These are phyloP conservation scores for Apiospora pterosperma DNA, from an alignment of 2,329 filamentous ascomycete species.

Conservation along the genomic window DNA sequence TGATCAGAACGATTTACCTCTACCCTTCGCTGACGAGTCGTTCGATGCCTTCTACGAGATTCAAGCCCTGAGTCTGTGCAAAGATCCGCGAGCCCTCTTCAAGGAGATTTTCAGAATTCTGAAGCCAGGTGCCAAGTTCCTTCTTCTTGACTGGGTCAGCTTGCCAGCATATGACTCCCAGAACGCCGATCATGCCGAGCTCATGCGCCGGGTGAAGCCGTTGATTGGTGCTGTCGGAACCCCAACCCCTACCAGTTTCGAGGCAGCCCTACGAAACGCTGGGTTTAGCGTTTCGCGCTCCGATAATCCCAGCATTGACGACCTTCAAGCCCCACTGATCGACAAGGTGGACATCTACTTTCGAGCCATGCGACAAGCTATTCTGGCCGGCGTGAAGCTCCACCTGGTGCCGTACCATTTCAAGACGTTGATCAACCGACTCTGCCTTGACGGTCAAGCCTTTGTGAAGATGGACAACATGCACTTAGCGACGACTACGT, in stretches of 20 bases:
- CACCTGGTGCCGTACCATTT: conserved; percentile 46
- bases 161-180: conserved; percentile 44
- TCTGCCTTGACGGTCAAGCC: conserved; percentile 50
- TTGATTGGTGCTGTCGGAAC: conserved; percentile 53
- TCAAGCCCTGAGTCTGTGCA: conserved; percentile 53
- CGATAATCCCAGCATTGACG: conserved; percentile 50
- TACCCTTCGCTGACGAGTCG: conserved; percentile 44
- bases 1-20: conserved; percentile 49
- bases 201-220: conserved; percentile 53
- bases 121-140: conserved; percentile 47
- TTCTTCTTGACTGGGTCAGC: conserved; percentile 51
- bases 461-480: conserved; percentile 54
- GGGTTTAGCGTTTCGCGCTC: conserved; percentile 45
- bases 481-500: conserved; percentile 49
- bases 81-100: conserved; percentile 43
- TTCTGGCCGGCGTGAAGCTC: conserved; percentile 44
- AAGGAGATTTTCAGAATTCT: conserved; percentile 45
- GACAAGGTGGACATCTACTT: conserved; percentile 54
- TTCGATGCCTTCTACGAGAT: conserved; percentile 56
- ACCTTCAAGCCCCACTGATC: conserved; percentile 48
- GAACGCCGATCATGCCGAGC: conserved; percentile 43
- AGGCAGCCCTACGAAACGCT: conserved; percentile 41
- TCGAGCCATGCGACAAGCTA: conserved; percentile 44
- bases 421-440: conserved; percentile 48
- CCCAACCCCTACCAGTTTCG: conserved; percentile 44